Percentiles rank a stretch among this genome's conserved stretches.
phyloP scores from a whole-genome alignment of 768 basidiomycete genomes.

The Exsudoporus frostii region DNA sequence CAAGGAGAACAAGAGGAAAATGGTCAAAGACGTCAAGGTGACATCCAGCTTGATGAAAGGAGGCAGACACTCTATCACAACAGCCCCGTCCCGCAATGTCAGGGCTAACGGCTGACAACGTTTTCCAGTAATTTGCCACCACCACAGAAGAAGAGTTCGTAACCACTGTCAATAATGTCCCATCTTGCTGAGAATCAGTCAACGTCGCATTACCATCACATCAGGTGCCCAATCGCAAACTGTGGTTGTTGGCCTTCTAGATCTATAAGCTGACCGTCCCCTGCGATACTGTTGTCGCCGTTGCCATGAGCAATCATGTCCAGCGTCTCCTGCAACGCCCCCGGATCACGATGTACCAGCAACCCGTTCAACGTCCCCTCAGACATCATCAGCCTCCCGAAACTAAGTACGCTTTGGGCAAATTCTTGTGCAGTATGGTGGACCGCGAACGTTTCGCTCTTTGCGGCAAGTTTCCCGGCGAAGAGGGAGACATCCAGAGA shows the following conservation, averaged over 20 bases:
- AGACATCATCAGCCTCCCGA: conserved; percentile 8
- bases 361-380: conserved; percentile 1
- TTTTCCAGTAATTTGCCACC: too few relatives aligned
- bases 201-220: background rate
- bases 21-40: too few relatives aligned
- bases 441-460: conserved; percentile 10
- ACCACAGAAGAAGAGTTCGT: too few relatives aligned
- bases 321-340: conserved; percentile 9
- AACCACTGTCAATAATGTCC: too few relatives aligned
- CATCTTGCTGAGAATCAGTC: too few relatives aligned
- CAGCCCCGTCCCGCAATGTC: too few relatives aligned
- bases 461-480: conserved; percentile 11
- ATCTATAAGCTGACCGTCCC: background rate
- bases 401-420: conserved; percentile 4
- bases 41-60: too few relatives aligned
- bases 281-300: background rate
- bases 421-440: conserved; percentile 12
- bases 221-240: conserved; percentile 5
- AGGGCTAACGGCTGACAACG: too few relatives aligned
- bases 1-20: too few relatives aligned
- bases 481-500: conserved; percentile 17
- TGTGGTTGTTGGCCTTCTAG: background rate
- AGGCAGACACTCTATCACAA: too few relatives aligned
- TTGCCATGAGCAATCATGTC: conserved; percentile 9
- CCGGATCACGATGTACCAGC: conserved; percentile 4